Percentiles rank a stretch among this genome's conserved stretches.
These are phyloP conservation scores for Eimeria maxima DNA, from an alignment of 169 alveolate genomes.

Conservation along the genomic window DNA sequence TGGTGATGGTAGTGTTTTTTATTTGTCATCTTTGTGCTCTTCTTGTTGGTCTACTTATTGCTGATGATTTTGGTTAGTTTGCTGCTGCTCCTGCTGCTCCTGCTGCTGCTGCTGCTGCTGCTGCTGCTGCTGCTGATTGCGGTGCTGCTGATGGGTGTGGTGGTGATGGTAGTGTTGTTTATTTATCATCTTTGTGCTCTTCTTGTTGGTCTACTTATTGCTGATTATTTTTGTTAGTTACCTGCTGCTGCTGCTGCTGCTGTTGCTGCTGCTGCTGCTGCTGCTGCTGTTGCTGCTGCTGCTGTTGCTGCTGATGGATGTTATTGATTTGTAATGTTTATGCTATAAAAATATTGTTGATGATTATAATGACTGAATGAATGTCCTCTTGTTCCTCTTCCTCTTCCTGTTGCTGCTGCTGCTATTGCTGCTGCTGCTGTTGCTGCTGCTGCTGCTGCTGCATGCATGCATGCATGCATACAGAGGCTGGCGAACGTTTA, in stretches of 20 bases:
- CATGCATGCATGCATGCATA: not conserved
- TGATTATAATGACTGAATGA: constrained; percentile 92
- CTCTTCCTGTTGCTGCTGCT: constrained; percentile 21
- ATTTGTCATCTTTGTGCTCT: constrained; percentile 94
- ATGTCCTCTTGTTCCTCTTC: too few relatives aligned
- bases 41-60: constrained; percentile 94
- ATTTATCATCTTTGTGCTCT: constrained; percentile 94
- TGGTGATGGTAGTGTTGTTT: too few relatives aligned
- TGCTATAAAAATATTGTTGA: constrained; percentile 94
- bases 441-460: not conserved
- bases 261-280: not conserved
- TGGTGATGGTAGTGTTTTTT: too few relatives aligned
- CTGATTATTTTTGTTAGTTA: constrained; percentile 90
- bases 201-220: constrained; percentile 94
- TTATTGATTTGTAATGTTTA: constrained; percentile 93
- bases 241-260: not conserved
- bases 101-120: not conserved
- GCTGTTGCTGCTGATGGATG: too few relatives aligned
- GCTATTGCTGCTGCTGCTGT: constrained; percentile 5
- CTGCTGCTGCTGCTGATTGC: not conserved
- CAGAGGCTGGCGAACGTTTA: constrained; percentile 92
- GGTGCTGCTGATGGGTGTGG: too few relatives aligned
- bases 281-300: constrained; percentile 5
- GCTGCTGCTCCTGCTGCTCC: not conserved
- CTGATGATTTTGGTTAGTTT: constrained; percentile 91